Conservation (phyloP, 352 stramenopile species). For the Phytophthora cryptogea region DNA sequence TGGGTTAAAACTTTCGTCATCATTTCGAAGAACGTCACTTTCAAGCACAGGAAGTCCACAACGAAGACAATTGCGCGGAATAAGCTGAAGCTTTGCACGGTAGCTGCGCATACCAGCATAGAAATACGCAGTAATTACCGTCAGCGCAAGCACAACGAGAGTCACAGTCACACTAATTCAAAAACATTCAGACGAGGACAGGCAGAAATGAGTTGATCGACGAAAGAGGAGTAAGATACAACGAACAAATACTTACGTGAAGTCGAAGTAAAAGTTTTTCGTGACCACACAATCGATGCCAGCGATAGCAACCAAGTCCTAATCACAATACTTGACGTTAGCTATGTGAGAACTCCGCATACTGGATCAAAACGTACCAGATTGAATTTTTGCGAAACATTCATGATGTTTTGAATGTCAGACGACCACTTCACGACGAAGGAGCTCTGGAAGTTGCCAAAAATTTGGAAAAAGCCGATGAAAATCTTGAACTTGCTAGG, state of each 20-base stretch:
- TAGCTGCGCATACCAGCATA: constrained; percentile 73
- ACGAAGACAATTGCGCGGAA: constrained; percentile 70
- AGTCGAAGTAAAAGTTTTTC: constrained; percentile 82
- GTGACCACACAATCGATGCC: constrained; percentile 75
- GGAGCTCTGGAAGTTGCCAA: constrained; percentile 72
- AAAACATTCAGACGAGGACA: background rate
- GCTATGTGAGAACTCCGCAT: background rate
- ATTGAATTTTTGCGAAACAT: constrained; percentile 73
- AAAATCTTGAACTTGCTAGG: constrained; percentile 83
- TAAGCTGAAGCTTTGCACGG: constrained; percentile 60
- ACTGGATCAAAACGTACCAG: constrained; percentile 36
- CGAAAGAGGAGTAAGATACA: background rate
- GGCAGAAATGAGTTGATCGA: background rate
- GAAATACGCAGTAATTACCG: constrained; percentile 63
- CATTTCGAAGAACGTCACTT: constrained; percentile 49
- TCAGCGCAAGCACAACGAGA: constrained; percentile 47
- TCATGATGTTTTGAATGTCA: constrained; percentile 63
- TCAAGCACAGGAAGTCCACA: constrained; percentile 72
- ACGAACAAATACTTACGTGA: constrained; percentile 48
- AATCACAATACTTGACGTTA: constrained; percentile 7
- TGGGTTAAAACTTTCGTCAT: constrained; percentile 64
- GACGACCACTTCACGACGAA: constrained; percentile 73
- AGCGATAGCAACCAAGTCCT: constrained; percentile 76
- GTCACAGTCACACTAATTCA: constrained; percentile 52
- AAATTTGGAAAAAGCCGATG: constrained; percentile 84